A percentile compares a stretch with the other conserved stretches of the same genome.
Conservation (phyloP, 2,329 filamentous ascomycete species). For the Xenoacremonium recifei region DNA sequence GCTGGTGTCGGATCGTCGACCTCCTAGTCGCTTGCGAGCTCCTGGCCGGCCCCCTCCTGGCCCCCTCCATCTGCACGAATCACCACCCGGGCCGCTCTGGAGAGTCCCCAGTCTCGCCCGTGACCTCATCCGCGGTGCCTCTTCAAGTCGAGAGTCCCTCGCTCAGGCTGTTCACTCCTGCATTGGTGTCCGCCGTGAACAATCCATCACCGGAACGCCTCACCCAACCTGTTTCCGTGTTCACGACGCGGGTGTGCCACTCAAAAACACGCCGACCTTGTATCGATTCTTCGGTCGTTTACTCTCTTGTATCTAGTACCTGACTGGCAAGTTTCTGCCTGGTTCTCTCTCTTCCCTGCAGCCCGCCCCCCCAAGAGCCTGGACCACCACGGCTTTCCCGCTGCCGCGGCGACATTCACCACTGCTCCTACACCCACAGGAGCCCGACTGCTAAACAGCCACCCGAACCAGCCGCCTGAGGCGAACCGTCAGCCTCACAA, state of each 20-base stretch:
- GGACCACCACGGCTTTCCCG: conserved; percentile 21
- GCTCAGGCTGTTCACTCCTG: conserved; percentile 10
- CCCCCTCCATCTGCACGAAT: conserved; percentile 22
- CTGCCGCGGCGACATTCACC: conserved; percentile 15
- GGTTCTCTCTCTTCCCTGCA: conserved; percentile 25
- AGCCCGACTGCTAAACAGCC: conserved; percentile 22
- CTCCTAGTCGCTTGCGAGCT: too few species aligned
- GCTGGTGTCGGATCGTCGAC: conserved; percentile 26
- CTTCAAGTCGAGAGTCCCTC: conserved; percentile 17
- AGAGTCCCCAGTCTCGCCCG: conserved; percentile 19
- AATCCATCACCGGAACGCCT: conserved; percentile 22
- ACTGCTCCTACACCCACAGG: conserved; percentile 17
- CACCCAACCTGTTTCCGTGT: conserved; percentile 10
- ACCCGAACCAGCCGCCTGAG: conserved; percentile 15
- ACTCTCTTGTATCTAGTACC: conserved; percentile 18
- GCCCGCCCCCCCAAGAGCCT: conserved; percentile 24
- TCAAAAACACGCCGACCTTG: conserved; percentile 15
- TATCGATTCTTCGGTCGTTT: conserved; percentile 20
- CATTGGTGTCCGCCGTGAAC: conserved; percentile 27
- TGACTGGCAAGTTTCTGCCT: conserved; percentile 25
- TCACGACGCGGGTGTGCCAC: conserved; percentile 30
- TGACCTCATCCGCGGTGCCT: conserved; percentile 27
- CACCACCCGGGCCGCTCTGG: conserved; percentile 16
- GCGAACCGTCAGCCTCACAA: conserved; percentile 22
- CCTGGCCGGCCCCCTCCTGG: conserved; percentile 12